Evolutionary conservation across 2,329 filamentous ascomycete species (phyloP), one percentile per base, ranked within the genome.

Genomic region (Colletotrichum noveboracense): DNA sequence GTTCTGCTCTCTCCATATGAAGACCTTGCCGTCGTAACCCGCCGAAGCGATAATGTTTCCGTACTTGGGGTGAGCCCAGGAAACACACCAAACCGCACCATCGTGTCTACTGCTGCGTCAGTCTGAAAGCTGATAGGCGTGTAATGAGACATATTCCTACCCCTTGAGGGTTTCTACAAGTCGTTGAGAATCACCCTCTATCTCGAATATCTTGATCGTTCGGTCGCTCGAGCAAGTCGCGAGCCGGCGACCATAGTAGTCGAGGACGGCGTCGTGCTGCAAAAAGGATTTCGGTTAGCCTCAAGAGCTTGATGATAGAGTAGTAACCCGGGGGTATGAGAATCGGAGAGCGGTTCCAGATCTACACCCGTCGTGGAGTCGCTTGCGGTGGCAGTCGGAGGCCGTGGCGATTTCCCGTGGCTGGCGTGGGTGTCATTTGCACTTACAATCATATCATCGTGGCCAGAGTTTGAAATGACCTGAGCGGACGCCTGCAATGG

Each of bases 391-490:
- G n/a, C 43, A n/a, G 18, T 52, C 43, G 43, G 43, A 13, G n/a
- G 43, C n/a, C 12, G n/a, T 52, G n/a, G 12, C 12, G 43, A 21
- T 52, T 21, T 52, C 43, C 10, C 30, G 34, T 24, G 18, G 9
- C 56, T 24, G 26, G 10, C 12, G 10, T 30, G 21, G 14, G 56
- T 24, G 30, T n/a, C 10, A 14, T 24, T 61, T 61, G 75, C 80
- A 92, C 95, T 83, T 96, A 98, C 96, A 91, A 99, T 98, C 96
- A 98, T 98, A 85, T 98, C 96, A 94, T 98, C 96, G 89, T 99
- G 97, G 83, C 86, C 85, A 67, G 86, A 85, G 80, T 87, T 88
- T 72, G 85, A 82, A 78, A 88, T 87, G 75, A 86, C 85, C 81
- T 87, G 86, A 78, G 86, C 81, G 78, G 86, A 75, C 36, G 77